Conservation (phyloP, 2,329 filamentous ascomycete species). For the Aschersonia sp. region DNA sequence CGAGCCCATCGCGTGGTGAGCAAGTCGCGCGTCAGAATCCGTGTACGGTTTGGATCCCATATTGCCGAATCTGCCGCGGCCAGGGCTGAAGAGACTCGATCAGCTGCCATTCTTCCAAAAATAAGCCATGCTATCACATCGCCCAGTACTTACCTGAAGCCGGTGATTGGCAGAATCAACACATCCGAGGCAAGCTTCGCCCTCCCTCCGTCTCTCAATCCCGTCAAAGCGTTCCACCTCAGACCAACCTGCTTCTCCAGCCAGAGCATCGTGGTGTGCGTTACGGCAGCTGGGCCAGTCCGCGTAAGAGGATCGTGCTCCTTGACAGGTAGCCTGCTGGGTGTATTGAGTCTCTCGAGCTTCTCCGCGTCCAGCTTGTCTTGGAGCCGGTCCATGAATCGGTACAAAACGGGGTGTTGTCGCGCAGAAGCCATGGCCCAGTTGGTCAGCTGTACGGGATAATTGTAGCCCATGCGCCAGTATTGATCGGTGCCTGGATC, state of each 20-base stretch:
- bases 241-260: conserved; percentile 7
- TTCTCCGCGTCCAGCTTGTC: conserved; percentile 4
- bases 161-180: conserved; percentile 10
- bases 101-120: neutral
- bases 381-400: conserved; percentile 9
- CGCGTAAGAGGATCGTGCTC: conserved; percentile 8
- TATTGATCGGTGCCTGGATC: conserved; percentile 8
- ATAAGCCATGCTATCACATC: too few relatives aligned
- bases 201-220: conserved; percentile 8
- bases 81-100: conserved; percentile 4
- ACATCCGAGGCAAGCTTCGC: conserved; percentile 9
- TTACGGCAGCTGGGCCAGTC: conserved; percentile 12
- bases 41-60: conserved; percentile 11
- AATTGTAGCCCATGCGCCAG: conserved; percentile 13
- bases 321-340: neutral
- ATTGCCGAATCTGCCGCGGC: conserved; percentile 10
- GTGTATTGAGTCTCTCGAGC: conserved; percentile 1
- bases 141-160: conserved; percentile 8
- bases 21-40: conserved; percentile 8
- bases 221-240: conserved; percentile 11
- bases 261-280: conserved; percentile 8
- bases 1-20: conserved; percentile 10
- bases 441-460: conserved; percentile 11
- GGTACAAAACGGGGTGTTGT: conserved; percentile 8
- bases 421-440: conserved; percentile 11